Conservation (phyloP, 495 filamentous ascomycete species). For the Penicillium bovifimosum region DNA sequence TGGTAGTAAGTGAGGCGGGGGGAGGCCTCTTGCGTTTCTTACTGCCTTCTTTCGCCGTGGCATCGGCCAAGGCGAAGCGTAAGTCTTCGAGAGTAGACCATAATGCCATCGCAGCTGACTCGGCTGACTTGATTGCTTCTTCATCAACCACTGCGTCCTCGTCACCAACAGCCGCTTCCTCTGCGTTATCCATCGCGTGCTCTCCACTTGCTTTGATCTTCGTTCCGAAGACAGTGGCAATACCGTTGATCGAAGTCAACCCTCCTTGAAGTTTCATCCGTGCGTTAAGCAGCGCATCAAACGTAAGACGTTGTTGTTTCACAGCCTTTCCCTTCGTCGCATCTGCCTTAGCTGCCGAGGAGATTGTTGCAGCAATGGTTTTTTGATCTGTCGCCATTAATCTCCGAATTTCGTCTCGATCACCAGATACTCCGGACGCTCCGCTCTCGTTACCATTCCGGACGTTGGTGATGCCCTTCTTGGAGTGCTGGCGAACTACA, state of each 20-base stretch:
- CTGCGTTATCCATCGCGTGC: constrained; percentile 18
- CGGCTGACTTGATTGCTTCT: constrained; percentile 63
- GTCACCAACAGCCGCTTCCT: constrained; percentile 34
- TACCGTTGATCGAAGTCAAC: constrained; percentile 71
- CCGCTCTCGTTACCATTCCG: neutral
- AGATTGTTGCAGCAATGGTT: constrained; percentile 60
- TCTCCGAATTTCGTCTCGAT: constrained; percentile 56
- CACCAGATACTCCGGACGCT: constrained; percentile 1
- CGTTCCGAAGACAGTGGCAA: constrained; percentile 42
- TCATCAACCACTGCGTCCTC: constrained; percentile 37
- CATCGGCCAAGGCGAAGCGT: constrained; percentile 53
- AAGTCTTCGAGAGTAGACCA: constrained; percentile 80
- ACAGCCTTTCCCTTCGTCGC: constrained; percentile 80
- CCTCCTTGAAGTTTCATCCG: constrained; percentile 90
- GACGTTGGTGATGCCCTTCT: neutral
- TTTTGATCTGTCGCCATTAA: constrained; percentile 70
- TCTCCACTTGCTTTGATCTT: constrained; percentile 29
- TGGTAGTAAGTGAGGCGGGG: constrained; percentile 44
- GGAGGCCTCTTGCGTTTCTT: constrained; percentile 56
- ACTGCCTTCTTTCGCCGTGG: constrained; percentile 38
- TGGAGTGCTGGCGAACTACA: neutral
- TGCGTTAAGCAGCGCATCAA: constrained; percentile 79
- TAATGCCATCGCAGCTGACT: constrained; percentile 79
- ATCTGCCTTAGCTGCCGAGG: constrained; percentile 70
- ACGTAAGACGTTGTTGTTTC: constrained; percentile 73